Base-by-base conservation (phyloP, 176 grass and related monocot genomes). In the Eremochloa ophiuroides region DNA sequence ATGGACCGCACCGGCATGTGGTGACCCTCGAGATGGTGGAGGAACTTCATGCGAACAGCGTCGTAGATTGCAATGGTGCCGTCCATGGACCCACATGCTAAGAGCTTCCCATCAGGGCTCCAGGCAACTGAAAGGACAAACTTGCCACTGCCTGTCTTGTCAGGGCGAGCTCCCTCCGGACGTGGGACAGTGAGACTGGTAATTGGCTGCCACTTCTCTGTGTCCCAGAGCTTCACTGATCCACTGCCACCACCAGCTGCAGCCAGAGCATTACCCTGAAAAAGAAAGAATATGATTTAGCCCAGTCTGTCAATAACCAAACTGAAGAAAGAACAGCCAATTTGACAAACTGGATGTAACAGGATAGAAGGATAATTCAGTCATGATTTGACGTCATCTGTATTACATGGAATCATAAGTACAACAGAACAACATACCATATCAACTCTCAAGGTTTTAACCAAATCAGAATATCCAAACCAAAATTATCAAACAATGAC, bases 11-110 rank as follows among this genome's bases (percentile, higher is more conserved):
- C 92, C 2, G 95, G 88, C 92, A 93, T 95, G 84, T 89, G 71
- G 80, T 98, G 95, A 34, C 95, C 95, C 38, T 94, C 89, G 2
- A 98, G 92, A 41, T 98, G 90, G 84, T 98, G 92, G 4, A 98
- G 88, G 61, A 98, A 91, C 82, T 98, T 98, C 72, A 88, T 86
- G 26, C 95, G 95, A 0, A 75, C 71, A 2, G 84, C 78, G 20
- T 91, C 95, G 2, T 93, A 95, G 58, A 98, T 82, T 0, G 88
- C 92, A 4, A 98, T 78, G 17, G 88, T 94, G 39, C 95, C 96
- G 22, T 98, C 96, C 73, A 92, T 93, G 41, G 88, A 95, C 53
- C 92, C 88, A 38, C 93, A 98, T 33, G 93, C 96, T 62, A 98
- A 81, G 6, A 86, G 91, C 71, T 85, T 88, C 17, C 96, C 93